Evolutionary conservation across 2,329 filamentous ascomycete genomes (phyloP), one percentile per base, ranked within the genome.

Genomic region (Leptographium flavum): DNA sequence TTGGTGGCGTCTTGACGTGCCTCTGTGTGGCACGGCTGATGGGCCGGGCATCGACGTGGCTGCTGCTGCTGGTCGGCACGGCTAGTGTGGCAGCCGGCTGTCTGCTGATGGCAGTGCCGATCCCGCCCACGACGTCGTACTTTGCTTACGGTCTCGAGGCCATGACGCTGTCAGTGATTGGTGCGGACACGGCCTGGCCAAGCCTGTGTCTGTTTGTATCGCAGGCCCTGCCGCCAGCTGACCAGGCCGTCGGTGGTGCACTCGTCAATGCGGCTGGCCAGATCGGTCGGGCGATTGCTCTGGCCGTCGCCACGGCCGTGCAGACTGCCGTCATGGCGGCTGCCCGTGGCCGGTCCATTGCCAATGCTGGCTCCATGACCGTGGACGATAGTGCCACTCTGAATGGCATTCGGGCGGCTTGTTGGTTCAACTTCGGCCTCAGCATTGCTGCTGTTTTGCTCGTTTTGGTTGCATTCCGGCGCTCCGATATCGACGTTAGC

Each of bases 191-290:
- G 0, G 67, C 79, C 0, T 83, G 76, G 66, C 79, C 80, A 0
- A 73, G 73, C 5, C 62, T 84, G 17, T 78, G 76, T 0, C 66
- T 85, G 0, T 83, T 81, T 55, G 79, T 74, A 0, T 79, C 79
- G 0, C 74, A 75, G 49, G 66, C 72, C 0, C 64, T 85, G 1
- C 74, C 79, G 0, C 63, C 65, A 1, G 72, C 76, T 42, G 79
- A 85, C 49, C 80, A 84, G 54, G 76, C 78, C 2, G 58, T 84
- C 0, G 80, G 79, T 1, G 81, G 79, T 1, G 81, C 78, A 0
- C 67, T 83, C 9, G 74, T 84, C 55, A 83, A 83, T 48, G 71
- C 79, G 0, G 71, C 79, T 13, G 75, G 74, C 0, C 78, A 82
- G 54, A 64, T 83, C 28, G 80, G 80, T 0, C 66, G 80, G 7